Base-by-base conservation (phyloP, 495 filamentous ascomycete species). In the Echria macrotheca region DNA sequence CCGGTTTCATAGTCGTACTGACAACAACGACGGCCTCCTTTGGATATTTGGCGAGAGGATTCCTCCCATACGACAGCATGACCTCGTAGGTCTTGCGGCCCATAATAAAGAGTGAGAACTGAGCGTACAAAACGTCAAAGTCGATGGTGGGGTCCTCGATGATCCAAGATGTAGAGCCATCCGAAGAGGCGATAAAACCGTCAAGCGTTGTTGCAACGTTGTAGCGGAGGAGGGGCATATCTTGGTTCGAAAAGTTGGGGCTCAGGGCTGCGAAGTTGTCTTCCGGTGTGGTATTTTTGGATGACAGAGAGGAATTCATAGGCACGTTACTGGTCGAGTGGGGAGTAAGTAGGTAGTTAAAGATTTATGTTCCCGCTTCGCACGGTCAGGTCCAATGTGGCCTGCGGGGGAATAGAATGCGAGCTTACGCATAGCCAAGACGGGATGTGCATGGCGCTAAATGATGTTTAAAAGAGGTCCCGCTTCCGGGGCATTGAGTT, bases 161-260 rank as follows among this genome's bases (percentile, higher is more conserved):
- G 31, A 57, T 54, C 55, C 55, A 57, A 35, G 44, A 12, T 9
- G 42, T 24, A 22, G 32, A 19, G 10, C 11, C 1, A 4, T 48
- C 18, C 5, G 5, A 29, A 6, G 55, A 50, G 47, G 50, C 47
- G 36, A 57, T 52, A 25, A 48, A 22, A 31, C 55, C 55, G 42
- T 57, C 47, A 41, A 57, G 55, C 26, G 55, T 50, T 25, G 50
- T 28, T 35, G 55, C 53, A 2, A 41, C 7, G 53, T 56, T 56
- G 43, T 56, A 56, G 19, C 53, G 53, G 46, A 47, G 14, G 15
- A 47, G 42, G 36, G 25, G 33, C 41, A 17, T 26, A 6, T 31
- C 12, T 31, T 6, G 28, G 7, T 6, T 6, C 28, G 28, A n/a
- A n/a, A n/a, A 12, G 28, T 31, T 31, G 28, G 6, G 28, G 28